These are phyloP conservation scores for Pichia nakasei DNA, from an alignment of 805 yeast species.

Conservation along the genomic window DNA sequence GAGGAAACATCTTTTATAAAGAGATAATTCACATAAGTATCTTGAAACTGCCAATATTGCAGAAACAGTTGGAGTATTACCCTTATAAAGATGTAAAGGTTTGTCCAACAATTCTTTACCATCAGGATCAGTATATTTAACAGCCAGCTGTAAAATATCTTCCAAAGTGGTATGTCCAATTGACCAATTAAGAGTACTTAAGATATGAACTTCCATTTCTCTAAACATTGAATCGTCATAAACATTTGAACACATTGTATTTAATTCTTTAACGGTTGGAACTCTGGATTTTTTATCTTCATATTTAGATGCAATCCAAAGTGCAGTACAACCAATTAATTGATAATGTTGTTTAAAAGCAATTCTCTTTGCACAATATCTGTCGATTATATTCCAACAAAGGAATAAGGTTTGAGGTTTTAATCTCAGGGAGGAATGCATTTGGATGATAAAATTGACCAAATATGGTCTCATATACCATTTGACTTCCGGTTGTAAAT, in stretches of 20 bases:
- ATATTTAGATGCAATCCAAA: conserved; percentile 87
- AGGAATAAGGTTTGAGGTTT: conserved; percentile 60
- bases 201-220: conserved; percentile 39
- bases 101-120: conserved; percentile 21
- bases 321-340: conserved; percentile 80
- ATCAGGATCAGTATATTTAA: conserved; percentile 28
- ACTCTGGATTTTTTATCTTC: conserved; percentile 53
- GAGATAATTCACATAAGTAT: conserved; percentile 45
- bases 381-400: conserved; percentile 72
- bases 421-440: conserved; percentile 49
- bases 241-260: conserved; percentile 49
- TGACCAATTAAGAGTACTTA: conserved; percentile 33
- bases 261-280: conserved; percentile 45
- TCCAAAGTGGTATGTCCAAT: conserved; percentile 41
- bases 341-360: conserved; percentile 83
- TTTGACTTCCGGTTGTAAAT: conserved; percentile 81
- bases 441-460: conserved; percentile 71
- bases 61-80: conserved; percentile 32
- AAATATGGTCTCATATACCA: conserved; percentile 65
- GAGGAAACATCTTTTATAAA: conserved; percentile 40
- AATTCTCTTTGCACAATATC: conserved; percentile 83
- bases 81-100: conserved; percentile 21
- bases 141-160: conserved; percentile 38
- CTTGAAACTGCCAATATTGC: conserved; percentile 48
- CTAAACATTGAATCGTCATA: conserved; percentile 40